Percentiles rank a stretch among this genome's conserved stretches.
Conservation (phyloP, 2,329 filamentous ascomycete genomes). For the Ophiognomonia clavigignenti-juglandacearum region DNA sequence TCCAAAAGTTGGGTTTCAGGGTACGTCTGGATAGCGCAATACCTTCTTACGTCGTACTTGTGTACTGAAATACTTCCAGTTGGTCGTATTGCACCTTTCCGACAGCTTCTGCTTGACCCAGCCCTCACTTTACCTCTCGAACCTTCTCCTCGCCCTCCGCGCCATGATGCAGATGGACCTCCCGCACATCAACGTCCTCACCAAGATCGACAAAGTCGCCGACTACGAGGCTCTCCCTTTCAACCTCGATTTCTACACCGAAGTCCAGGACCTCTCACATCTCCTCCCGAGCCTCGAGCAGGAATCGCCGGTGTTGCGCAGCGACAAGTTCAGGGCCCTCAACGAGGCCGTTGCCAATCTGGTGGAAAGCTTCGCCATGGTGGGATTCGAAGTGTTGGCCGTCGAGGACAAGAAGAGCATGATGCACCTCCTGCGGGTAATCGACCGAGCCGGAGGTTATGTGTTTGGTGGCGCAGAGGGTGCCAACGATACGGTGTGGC, state of each 20-base stretch:
- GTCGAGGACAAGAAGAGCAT: slow-evolving; percentile 97
- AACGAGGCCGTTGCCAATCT: slow-evolving; percentile 84
- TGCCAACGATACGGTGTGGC: slow-evolving; percentile 95
- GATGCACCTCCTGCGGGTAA: slow-evolving; percentile 83
- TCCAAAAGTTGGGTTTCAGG: slow-evolving; percentile 89
- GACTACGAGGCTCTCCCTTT: slow-evolving; percentile 85
- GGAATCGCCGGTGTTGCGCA: slow-evolving; percentile 66
- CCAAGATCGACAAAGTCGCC: slow-evolving; percentile 92
- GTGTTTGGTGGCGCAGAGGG: slow-evolving; percentile 87
- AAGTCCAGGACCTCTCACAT: slow-evolving; percentile 88
- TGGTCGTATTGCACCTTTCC: slow-evolving; percentile 88
- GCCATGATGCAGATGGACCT: slow-evolving; percentile 99
- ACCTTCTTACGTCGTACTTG: neutral
- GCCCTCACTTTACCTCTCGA: slow-evolving; percentile 91
- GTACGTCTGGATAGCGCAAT: slow-evolving; percentile 46
- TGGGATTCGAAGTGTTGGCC: slow-evolving; percentile 87
- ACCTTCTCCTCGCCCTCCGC: slow-evolving; percentile 84
- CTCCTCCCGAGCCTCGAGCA: slow-evolving; percentile 74
- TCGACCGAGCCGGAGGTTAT: slow-evolving; percentile 90
- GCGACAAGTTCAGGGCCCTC: slow-evolving; percentile 74
- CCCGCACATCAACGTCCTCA: slow-evolving; percentile 90
- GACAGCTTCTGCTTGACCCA: slow-evolving; percentile 92
- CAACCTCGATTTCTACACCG: slow-evolving; percentile 95
- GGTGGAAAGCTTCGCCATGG: slow-evolving; percentile 84
- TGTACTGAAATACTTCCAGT: slow-evolving; percentile 42